Percentiles rank a stretch among this genome's conserved stretches.
Evolutionary conservation across 2,329 filamentous ascomycete species (phyloP).

Genomic region (Purpureocillium lavendulum): DNA sequence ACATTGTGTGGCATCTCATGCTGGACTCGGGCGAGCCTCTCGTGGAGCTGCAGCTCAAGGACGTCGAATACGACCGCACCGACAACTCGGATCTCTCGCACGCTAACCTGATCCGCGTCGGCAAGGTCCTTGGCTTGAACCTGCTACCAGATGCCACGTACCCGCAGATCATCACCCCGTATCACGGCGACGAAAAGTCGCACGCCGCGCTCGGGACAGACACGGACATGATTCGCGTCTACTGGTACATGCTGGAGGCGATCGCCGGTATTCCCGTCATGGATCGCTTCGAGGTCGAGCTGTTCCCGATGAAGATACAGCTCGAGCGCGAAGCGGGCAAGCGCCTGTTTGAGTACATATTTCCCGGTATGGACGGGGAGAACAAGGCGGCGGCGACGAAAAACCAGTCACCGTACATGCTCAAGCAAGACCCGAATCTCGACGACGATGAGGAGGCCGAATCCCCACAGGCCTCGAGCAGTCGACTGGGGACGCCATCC

Average conservation of each 20-base stretch:
- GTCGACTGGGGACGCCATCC: constrained; percentile 25
- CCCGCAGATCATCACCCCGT: constrained; percentile 91
- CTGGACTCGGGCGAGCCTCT: constrained; percentile 79
- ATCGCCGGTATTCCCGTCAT: constrained; percentile 96
- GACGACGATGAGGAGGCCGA: constrained; percentile 42
- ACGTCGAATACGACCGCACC: constrained; percentile 87
- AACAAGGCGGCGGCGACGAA: constrained; percentile 32
- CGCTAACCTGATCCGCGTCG: constrained; percentile 83
- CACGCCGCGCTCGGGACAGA: constrained; percentile 32
- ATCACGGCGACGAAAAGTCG: constrained; percentile 58
- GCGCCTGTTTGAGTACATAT: constrained; percentile 93
- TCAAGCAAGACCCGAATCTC: constrained; percentile 27
- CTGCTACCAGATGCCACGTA: constrained; percentile 85
- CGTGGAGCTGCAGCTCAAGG: constrained; percentile 85
- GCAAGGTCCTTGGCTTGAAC: constrained; percentile 82
- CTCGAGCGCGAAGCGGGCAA: constrained; percentile 88
- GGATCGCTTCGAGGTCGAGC: constrained; percentile 90
- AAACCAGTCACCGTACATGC: constrained; percentile 52
- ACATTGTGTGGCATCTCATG: constrained; percentile 96
- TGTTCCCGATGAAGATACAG: constrained; percentile 90
- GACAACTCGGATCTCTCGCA: constrained; percentile 98
- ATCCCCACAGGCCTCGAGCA: constrained; percentile 28
- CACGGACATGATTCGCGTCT: constrained; percentile 82
- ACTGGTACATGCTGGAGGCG: constrained; percentile 97
- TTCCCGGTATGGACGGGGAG: constrained; percentile 69